Percentiles rank a stretch among this genome's conserved stretches.
These are phyloP conservation scores for Septoria linicola DNA, from an alignment of 2,329 filamentous ascomycete genomes.

Conservation along the genomic window DNA sequence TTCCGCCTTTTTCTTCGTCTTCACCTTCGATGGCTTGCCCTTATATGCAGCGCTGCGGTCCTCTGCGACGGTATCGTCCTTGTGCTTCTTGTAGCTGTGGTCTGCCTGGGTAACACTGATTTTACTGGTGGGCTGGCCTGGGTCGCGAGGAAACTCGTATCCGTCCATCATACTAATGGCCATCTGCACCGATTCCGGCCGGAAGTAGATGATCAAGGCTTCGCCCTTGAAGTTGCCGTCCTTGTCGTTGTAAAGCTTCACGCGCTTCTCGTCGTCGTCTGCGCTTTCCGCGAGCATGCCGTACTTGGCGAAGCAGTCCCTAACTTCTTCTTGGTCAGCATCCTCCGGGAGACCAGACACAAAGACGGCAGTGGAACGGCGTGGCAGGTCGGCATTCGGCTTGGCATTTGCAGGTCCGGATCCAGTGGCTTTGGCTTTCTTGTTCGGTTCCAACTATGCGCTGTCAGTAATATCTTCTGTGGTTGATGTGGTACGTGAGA, in stretches of 20 bases:
- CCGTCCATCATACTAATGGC: constrained; percentile 80
- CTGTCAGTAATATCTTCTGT: constrained; percentile 6
- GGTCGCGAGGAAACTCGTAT: constrained; percentile 67
- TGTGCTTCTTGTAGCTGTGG: constrained; percentile 84
- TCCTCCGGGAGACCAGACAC: constrained; percentile 84
- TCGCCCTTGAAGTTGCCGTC: constrained; percentile 88
- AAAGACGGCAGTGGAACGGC: constrained; percentile 86
- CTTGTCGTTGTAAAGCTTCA: constrained; percentile 87
- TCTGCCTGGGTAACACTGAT: constrained; percentile 73
- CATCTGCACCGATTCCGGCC: constrained; percentile 85
- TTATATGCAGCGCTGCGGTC: constrained; percentile 35
- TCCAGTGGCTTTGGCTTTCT: constrained; percentile 24
- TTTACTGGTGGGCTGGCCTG: constrained; percentile 58
- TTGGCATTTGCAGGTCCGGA: constrained; percentile 7
- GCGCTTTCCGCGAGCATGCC: constrained; percentile 94
- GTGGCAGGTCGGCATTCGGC: constrained; percentile 29
- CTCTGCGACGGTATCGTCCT: constrained; percentile 54
- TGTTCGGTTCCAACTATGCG: constrained; percentile 17
- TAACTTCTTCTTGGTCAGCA: constrained; percentile 74
- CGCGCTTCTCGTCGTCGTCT: constrained; percentile 79
- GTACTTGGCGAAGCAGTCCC: constrained; percentile 80
- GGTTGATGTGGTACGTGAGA: too few species aligned
- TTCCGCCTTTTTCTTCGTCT: constrained; percentile 87
- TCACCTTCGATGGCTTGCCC: constrained; percentile 55
- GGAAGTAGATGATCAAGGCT: constrained; percentile 87